These are phyloP conservation scores for Rhodamnia argentea DNA, from an alignment of 345 rosid species.

Conservation along the genomic window DNA sequence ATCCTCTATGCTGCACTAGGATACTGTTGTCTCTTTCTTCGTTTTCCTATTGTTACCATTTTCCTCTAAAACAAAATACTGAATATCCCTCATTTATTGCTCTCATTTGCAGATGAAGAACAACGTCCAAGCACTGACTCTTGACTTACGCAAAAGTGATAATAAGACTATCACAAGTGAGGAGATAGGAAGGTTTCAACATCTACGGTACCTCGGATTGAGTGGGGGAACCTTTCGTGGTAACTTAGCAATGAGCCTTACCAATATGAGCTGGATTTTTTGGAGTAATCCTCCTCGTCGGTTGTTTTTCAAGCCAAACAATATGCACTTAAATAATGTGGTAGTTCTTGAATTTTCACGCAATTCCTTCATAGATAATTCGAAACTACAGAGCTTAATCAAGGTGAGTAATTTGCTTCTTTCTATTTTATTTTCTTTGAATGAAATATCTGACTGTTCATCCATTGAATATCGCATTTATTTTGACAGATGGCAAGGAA, in stretches of 20 bases:
- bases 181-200: background rate
- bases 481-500: background rate
- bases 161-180: background rate
- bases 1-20: too few species aligned
- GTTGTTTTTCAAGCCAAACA: background rate
- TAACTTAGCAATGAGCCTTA: background rate
- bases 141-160: background rate
- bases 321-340: background rate
- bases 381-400: background rate
- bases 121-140: background rate
- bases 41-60: too few species aligned
- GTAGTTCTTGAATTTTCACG: background rate
- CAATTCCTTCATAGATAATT: rapidly evolving
- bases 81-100: background rate
- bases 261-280: background rate
- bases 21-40: too few species aligned
- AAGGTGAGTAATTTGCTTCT: background rate
- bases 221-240: background rate
- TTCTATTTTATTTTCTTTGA: background rate
- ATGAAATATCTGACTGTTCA: background rate
- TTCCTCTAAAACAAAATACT: too few species aligned
- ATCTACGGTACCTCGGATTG: background rate
- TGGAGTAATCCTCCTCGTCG: background rate
- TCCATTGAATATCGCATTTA: background rate
- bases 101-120: background rate